Percentiles rank a stretch among this genome's conserved stretches.
Conservation (phyloP, 1,284 basidiomycete species). For the Agroathelia rolfsii region DNA sequence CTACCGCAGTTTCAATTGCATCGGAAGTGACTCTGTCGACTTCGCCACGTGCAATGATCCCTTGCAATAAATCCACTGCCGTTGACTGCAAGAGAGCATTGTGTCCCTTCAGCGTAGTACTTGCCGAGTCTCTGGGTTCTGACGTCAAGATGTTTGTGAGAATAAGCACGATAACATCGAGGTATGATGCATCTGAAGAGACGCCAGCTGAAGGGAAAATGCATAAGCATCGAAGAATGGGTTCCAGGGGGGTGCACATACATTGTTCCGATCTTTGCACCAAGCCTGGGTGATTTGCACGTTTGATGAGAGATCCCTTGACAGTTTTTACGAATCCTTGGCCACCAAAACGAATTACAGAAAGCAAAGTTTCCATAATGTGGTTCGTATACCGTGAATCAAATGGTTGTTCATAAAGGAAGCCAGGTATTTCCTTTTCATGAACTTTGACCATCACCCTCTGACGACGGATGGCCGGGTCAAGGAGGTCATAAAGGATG, state of each 20-base stretch:
- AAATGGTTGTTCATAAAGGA: conserved; percentile 63
- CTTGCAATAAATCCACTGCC: conserved; percentile 75
- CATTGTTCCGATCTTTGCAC: conserved; percentile 47
- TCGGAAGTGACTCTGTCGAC: conserved; percentile 50
- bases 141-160: conserved; percentile 62
- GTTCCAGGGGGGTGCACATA: conserved; percentile 21
- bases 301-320: conserved; percentile 47
- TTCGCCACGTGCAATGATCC: conserved; percentile 73
- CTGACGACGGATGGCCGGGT: conserved; percentile 51
- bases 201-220: conserved; percentile 34
- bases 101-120: conserved; percentile 43
- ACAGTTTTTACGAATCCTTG: conserved; percentile 75
- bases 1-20: conserved; percentile 59
- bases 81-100: conserved; percentile 66
- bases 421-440: conserved; percentile 57
- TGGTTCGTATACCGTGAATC: conserved; percentile 69
- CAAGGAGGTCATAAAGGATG: conserved; percentile 69
- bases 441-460: conserved; percentile 42
- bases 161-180: conserved; percentile 64
- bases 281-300: conserved; percentile 50
- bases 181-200: conserved; percentile 54
- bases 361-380: conserved; percentile 67
- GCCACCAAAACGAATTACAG: conserved; percentile 79
- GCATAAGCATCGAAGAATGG: conserved; percentile 9
- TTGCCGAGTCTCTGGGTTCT: conserved; percentile 46